phyloP scores from a whole-genome alignment of 768 basidiomycete species.

The Trichaptum fuscoviolaceum region DNA sequence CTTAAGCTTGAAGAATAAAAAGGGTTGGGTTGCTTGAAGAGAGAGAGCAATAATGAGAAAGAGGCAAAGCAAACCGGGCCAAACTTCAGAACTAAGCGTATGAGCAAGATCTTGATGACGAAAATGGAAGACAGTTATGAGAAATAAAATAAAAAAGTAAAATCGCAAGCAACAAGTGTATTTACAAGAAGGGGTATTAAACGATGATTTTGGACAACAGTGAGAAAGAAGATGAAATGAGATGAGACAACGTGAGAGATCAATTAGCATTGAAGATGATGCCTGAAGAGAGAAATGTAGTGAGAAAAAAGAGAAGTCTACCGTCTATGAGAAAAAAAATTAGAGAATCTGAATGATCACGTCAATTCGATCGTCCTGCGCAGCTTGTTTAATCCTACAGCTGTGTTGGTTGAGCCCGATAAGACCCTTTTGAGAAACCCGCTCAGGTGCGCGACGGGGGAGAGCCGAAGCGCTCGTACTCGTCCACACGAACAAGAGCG shows the following conservation, averaged over 20 bases:
- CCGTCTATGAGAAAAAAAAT: neutral
- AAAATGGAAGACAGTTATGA: neutral
- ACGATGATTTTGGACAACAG: neutral
- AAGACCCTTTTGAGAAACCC: neutral
- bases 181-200: neutral
- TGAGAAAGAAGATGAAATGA: neutral
- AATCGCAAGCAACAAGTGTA: neutral
- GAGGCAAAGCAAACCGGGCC: neutral
- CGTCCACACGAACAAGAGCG: neutral
- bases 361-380: neutral
- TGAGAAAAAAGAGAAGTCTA: neutral
- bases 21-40: neutral
- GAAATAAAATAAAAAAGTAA: neutral
- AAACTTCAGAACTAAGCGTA: neutral
- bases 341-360: neutral
- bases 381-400: neutral
- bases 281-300: neutral
- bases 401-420: neutral
- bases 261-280: neutral
- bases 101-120: neutral
- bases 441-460: neutral
- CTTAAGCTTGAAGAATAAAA: neutral
- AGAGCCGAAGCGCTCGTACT: neutral
- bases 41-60: neutral
- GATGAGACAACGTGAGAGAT: neutral